Evolutionary conservation across 2,329 filamentous ascomycete species (phyloP).

Genomic region (Arthrobotrys sphaeroides): DNA sequence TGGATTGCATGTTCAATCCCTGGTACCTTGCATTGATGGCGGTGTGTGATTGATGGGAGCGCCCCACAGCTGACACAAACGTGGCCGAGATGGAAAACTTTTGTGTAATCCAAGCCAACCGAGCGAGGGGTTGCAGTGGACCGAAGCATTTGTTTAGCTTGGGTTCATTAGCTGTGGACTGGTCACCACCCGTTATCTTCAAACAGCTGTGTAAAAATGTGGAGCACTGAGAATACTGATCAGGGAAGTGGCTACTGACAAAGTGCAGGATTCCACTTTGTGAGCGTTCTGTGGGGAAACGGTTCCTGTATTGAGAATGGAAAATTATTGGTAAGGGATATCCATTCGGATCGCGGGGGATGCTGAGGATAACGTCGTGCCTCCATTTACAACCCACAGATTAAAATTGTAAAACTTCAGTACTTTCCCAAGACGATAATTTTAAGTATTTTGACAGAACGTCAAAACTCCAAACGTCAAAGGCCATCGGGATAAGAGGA

Average conservation of each 20-base stretch:
- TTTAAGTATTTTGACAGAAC: neutral
- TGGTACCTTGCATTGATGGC: neutral
- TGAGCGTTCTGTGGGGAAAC: slow-evolving; percentile 4
- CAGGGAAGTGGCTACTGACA: no score
- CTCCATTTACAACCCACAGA: no score
- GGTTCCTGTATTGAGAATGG: neutral
- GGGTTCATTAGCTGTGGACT: neutral
- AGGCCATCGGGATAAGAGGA: neutral
- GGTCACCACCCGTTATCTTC: neutral
- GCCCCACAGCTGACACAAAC: slow-evolving; percentile 18
- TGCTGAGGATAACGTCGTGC: no score
- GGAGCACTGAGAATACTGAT: no score
- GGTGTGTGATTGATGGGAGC: neutral
- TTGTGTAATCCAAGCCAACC: slow-evolving; percentile 7
- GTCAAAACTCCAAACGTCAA: neutral
- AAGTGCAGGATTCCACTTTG: neutral
- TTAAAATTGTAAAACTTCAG: no score
- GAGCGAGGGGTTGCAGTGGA: neutral
- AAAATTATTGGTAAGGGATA: no score
- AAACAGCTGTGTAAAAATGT: neutral
- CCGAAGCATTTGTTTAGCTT: neutral
- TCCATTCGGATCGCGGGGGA: no score
- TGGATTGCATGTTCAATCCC: neutral
- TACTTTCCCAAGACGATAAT: no score
- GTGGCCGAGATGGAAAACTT: slow-evolving; percentile 2